Base-by-base conservation (phyloP, 371 early-diverging fungal genomes). In the Mucor saturninus region DNA sequence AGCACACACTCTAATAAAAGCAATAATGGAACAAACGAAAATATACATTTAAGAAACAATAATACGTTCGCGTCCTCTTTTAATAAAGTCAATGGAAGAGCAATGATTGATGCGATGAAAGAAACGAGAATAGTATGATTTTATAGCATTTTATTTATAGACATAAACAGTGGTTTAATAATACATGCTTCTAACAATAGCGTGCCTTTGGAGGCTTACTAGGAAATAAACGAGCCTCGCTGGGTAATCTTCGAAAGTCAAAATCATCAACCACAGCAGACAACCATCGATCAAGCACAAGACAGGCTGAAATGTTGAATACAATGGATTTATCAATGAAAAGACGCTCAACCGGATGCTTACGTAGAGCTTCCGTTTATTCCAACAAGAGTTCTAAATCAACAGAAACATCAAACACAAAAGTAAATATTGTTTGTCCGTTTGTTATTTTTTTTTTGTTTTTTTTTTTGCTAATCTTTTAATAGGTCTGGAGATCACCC, bases 321-420 rank as follows among this genome's bases (percentile, higher is more conserved):
- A 37, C 63, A 2, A 46, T 65, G 45, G 54, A 65, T 51, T 43
- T 78, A 39, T 64, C 75, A 4, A 68, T 79, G 69, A 80, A 80
- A 59, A 72, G 81, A 55, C 72, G 78, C 38, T 80, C 81, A 1
- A 80, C 76, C 6, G 81, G 81, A 8, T 77, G 78, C 51, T 61
- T 80, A 40, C 64, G 78, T 31, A 70, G 78, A 35, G 61, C 68
- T n/a, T 79, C 79, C 9, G 67, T 79, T 6, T 62, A 66, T 55
- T 66, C 62, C 7, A 60, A 54, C 46, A 69, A 69, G 28, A 64
- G 64, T 50, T 46, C 58, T 38, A 57, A 61, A 49, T 60, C 64
- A 38, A 43, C 64, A 42, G 42, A 62, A 28, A 39, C 31, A 31
- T 48, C 46, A 7, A 39, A 45, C 29, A 35, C 59, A 54, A 65